Evolutionary conservation across 768 basidiomycete genomes (phyloP), one percentile per base, ranked within the genome.

Genomic region (Russula compacta): DNA sequence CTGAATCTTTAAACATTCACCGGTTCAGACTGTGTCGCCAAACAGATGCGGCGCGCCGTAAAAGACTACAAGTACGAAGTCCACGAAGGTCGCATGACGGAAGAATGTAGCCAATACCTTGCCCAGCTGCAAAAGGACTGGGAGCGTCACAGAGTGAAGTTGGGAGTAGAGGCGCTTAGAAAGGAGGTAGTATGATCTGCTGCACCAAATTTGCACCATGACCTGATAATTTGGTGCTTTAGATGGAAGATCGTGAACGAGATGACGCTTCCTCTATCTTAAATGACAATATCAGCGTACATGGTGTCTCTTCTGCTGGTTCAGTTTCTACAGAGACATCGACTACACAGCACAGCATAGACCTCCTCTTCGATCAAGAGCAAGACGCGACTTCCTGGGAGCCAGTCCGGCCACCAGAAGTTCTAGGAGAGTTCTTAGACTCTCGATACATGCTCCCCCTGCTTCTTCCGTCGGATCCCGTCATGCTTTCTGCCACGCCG

Each of bases 91-190:
- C 81, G 80, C 62, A 97, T 99, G 92, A 89, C 86, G 3, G 94
- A 98, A 24, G 97, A 99, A 71, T 98, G 95, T 69, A 78, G 83
- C 42, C 92, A 97, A 74, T 98, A 98, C 68, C 81, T 98, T 32
- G 88, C 84, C 3, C 95, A 98, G 68, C 77, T 99, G 9, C 95
- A 98, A 74, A 95, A 92, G 69, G 95, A 98, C 70, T 99, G 95
- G 95, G 95, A 99, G 73, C 78, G 91, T 59, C 87, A 92, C 71
- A 79, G 93, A 47, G 84, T 95, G 36, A 89, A 92, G 69, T 76
- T 89, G 36, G 90, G 92, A 4, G 92, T 95, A 9, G 87, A 92
- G 68, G 85, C 86, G 9, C 75, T 93, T 38, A 85, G 88, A 61
- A 89, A 86, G 73, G 90, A 93, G 83, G 89, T 91, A 61, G 58